Base-by-base conservation (phyloP, 805 yeast species). In the Candida multigemmis region DNA sequence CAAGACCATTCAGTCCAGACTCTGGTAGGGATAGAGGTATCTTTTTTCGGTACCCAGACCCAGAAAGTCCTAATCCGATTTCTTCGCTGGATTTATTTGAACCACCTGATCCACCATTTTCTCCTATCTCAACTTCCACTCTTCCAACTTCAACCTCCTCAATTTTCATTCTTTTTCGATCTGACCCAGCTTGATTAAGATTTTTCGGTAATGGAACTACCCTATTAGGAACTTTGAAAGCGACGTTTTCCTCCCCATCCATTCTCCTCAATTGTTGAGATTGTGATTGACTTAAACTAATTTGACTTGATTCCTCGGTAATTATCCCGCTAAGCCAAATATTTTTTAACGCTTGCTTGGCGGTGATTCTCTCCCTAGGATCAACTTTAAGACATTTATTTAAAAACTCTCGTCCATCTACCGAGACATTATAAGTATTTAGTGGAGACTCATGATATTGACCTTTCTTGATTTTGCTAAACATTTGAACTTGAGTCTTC, bases 401-500 rank as follows among this genome's bases (percentile, higher is more conserved):
- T 18, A 91, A 60, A 40, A 91, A 89, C 37, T 74, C 78, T 19
- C 78, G 56, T 0, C 91, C 96, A 12, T 68, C 74, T 8, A 60
- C 52, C 5, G 93, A 76, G 1, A 85, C 66, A 9, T 74, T 68
- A 33, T 71, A 74, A 21, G 75, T 75, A 36, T 69, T 70, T 25
- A 89, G 57, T 2, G 89, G 79, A 4, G 79, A 74, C 32, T 74
- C 83, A 49, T 84, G 89, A 45, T 77, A 89, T 15, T 79, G 73
- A 1, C 96, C 97, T 9, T 65, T 54, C 28, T 71, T 66, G 24
- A 91, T 87, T 41, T 81, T 79, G 32, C 68, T 68, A 53, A 83
- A 83, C 42, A 91, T 59, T 34, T 82, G 81, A 10, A 82, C 87
- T 44, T 89, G 97, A 0, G 96, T 84, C 27, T 77, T 69, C 1